Base-by-base conservation (phyloP, 805 yeast genomes). In the Kodamaea kakaduensis region DNA sequence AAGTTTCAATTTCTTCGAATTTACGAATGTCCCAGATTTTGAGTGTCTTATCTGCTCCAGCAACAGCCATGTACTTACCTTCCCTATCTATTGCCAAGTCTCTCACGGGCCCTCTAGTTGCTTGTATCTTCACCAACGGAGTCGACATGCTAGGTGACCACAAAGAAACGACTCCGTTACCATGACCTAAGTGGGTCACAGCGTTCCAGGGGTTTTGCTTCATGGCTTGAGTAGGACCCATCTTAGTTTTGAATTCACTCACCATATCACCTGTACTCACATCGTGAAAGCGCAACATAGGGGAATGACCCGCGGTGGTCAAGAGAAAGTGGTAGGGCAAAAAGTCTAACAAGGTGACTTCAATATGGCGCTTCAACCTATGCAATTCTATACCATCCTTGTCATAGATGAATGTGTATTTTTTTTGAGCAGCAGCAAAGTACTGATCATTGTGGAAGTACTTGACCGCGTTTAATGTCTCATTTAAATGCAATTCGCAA, bases 371-470 rank as follows among this genome's bases (percentile, higher is more conserved):
- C 51, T 84, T 84, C 60, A 93, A 69, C 51, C 94, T 77, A 61
- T 93, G 99, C 41, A 93, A 64, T 69, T 93, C 99, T 36, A 82
- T 72, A 18, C 99, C 99, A 43, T 81, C 77, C 46, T 81, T 81
- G 59, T 93, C 96, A 58, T 93, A 93, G 23, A 93, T 84, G 56
- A 82, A 93, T 0, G 93, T 84, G 59, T 90, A 86, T 58, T 87
- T 89, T 62, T 88, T 89, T 63, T 93, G 99, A 2, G 99, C 97
- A 12, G 81, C 96, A 0, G 99, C 99, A 64, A 86, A 88, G 59
- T 69, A 88, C 59, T 88, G 96, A 54, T 89, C 94, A 53, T 83
- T 88, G 52, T 90, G 97, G 43, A 93, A 67, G 61, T 84, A 88
- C 52, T 88, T 84, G 17, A 89, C 96, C 2, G 89, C 93, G 51